Evolutionary conservation across 148 eudicot species (phyloP).

Genomic region (Camellia lanceoleosa): DNA sequence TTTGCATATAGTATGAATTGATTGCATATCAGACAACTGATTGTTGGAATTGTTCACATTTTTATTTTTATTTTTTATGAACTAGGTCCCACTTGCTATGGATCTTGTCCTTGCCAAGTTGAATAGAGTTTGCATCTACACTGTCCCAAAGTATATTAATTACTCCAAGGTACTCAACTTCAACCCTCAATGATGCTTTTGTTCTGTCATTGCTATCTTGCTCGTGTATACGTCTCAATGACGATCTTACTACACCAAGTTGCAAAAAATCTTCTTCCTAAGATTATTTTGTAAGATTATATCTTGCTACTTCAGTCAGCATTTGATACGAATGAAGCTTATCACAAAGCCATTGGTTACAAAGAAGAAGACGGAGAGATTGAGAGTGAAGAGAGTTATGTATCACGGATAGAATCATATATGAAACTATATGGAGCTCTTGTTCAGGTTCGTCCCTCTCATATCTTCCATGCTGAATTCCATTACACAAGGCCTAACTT

Average conservation of each 20-base stretch:
- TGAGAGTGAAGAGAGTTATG: slow-evolving; percentile 54
- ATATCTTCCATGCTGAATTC: slow-evolving; percentile 3
- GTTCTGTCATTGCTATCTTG: not conserved
- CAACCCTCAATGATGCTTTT: not conserved
- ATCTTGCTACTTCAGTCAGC: slow-evolving; percentile 37
- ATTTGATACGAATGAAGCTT: slow-evolving; percentile 51
- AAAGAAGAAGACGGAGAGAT: slow-evolving; percentile 61
- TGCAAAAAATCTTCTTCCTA: not conserved
- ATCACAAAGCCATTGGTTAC: slow-evolving; percentile 69
- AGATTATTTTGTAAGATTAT: no score
- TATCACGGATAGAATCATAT: slow-evolving; percentile 47
- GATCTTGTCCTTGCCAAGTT: slow-evolving; percentile 73
- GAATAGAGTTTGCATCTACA: slow-evolving; percentile 74
- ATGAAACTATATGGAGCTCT: slow-evolving; percentile 90
- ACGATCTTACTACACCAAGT: not conserved
- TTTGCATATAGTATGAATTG: not conserved
- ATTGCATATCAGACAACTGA: not conserved
- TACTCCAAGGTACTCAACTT: slow-evolving; percentile 56
- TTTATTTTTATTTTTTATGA: slow-evolving; percentile 13
- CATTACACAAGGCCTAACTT: not conserved
- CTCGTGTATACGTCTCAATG: not conserved
- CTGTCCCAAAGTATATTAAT: slow-evolving; percentile 78
- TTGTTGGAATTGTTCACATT: not conserved
- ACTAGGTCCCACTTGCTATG: slow-evolving; percentile 77
- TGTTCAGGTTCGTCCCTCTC: slow-evolving; percentile 63